These are phyloP conservation scores for Puccinia sorghi DNA, from an alignment of 1,284 basidiomycete genomes.

Conservation along the genomic window DNA sequence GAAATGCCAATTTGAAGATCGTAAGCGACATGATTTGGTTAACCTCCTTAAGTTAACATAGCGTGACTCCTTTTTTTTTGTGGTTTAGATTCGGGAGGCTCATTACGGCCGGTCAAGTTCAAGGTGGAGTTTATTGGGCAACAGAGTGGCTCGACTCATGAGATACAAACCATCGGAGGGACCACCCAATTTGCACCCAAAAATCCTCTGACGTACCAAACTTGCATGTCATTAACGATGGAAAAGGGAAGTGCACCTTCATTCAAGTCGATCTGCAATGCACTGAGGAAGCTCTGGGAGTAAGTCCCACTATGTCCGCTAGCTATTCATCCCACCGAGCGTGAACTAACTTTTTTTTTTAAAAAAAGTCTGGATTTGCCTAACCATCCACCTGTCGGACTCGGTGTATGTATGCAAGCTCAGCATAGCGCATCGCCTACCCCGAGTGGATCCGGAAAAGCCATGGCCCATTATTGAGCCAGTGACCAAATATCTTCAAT, in stretches of 20 bases:
- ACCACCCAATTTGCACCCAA: slow-evolving; percentile 5
- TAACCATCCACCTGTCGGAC: slow-evolving; percentile 10
- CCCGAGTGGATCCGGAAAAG: not conserved
- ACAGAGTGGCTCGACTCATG: not conserved
- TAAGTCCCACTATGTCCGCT: not conserved
- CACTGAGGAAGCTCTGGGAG: slow-evolving; percentile 38
- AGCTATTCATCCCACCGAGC: not conserved
- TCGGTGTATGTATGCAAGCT: slow-evolving; percentile 14
- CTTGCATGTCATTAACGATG: slow-evolving; percentile 28
- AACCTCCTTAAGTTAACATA: not conserved
- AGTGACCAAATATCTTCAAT: not conserved
- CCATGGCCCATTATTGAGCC: slow-evolving; percentile 6
- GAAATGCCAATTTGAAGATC: slow-evolving; percentile 40
- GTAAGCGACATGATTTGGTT: not conserved
- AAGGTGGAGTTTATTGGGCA: slow-evolving; percentile 37
- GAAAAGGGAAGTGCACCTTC: slow-evolving; percentile 43
- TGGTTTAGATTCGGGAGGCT: slow-evolving; percentile 19
- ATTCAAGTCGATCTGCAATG: slow-evolving; percentile 41
- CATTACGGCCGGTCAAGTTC: slow-evolving; percentile 34
- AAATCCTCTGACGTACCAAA: slow-evolving; percentile 3
- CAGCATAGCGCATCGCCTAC: slow-evolving; percentile 16
- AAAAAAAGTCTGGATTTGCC: slow-evolving; percentile 6
- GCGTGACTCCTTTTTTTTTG: no score
- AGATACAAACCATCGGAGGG: slow-evolving; percentile 17
- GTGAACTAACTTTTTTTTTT: not conserved